phyloP scores from a whole-genome alignment of 129 eudicot genomes.

The Calendula officinalis region DNA sequence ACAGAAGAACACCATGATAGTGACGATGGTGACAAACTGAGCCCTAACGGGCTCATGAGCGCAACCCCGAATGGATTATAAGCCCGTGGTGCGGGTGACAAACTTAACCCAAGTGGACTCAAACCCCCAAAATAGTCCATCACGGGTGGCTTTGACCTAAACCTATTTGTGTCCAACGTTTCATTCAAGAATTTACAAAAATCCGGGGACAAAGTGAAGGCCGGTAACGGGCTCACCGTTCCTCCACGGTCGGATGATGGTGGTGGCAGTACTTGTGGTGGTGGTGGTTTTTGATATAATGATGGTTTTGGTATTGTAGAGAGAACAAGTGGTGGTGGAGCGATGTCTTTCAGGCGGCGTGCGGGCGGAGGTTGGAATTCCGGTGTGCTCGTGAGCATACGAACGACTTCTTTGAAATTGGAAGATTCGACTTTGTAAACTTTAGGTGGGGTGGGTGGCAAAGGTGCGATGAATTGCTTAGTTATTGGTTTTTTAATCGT shows the following conservation, averaged over 20 bases:
- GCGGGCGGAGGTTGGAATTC: conserved; percentile 33
- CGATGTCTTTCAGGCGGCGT: conserved; percentile 33
- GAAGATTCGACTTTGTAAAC: conserved; percentile 53
- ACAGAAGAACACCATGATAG: conserved; percentile 39
- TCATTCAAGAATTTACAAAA: conserved; percentile 24
- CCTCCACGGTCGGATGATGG: conserved; percentile 10
- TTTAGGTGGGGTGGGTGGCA: conserved; percentile 52
- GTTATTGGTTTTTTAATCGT: conserved; percentile 25
- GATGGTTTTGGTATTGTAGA: conserved; percentile 11
- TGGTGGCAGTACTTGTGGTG: neutral
- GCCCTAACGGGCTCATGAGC: conserved; percentile 34
- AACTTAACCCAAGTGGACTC: conserved; percentile 36
- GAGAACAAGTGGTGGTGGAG: conserved; percentile 43
- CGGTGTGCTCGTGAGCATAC: conserved; percentile 47
- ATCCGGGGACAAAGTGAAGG: conserved; percentile 15
- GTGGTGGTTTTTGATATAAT: neutral
- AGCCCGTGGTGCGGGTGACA: conserved; percentile 26
- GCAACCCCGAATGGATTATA: neutral
- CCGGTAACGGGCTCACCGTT: conserved; percentile 7
- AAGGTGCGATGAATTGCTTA: conserved; percentile 60
- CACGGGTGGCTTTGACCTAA: conserved; percentile 5
- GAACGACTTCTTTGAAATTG: conserved; percentile 61
- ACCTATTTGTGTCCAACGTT: conserved; percentile 14
- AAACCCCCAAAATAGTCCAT: conserved; percentile 4
- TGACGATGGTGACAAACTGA: conserved; percentile 46